Evolutionary conservation across 768 basidiomycete genomes (phyloP), one percentile per base, ranked within the genome.

Genomic region (Nidula microcarpa): DNA sequence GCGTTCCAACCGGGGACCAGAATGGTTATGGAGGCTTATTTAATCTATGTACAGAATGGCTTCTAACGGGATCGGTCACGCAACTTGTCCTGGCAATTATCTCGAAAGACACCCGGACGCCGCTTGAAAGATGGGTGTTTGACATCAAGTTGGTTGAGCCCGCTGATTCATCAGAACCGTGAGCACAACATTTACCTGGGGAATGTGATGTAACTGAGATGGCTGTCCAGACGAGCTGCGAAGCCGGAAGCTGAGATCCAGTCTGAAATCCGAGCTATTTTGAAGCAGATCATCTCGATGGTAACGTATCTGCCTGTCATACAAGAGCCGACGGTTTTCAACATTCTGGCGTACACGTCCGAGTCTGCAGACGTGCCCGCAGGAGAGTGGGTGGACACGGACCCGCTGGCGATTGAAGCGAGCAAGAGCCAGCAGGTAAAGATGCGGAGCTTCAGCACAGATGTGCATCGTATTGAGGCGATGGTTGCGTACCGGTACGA

Each of bases 401-500:
- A 97, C 68, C 89, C 93, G 7, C 77, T 92, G 49, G 86, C 89
- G 11, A 96, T 97, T 65, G 94, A 97, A 71, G 87, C 93, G 14
- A 87, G 90, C 62, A 94, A 95, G 73, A 91, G 87, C 65, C 90
- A 92, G 64, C 90, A 92, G 63, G 90, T 99, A 69, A 94, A 97
- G 70, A 80, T 99, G 74, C 77, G 96, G 61, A 94, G 85, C 65
- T 99, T 98, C 72, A 95, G 91, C 69, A 99, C 97, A 4, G 95
- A 98, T 68, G 85, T 95, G n/a, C 97, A 99, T 66, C 85, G 92
- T 53, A 91, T 99, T 65, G 91, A 98, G 67, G 94, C 95, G 5
- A 92, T 98, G 91, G 96, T 98, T 46, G 94, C 95, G 4, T 98
- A 98, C 75, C 83, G 94, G 36, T 94, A 94, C 57, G 94, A 93